phyloP scores from a whole-genome alignment of 805 yeast genomes.

The Saccharomycopsis fodiens region DNA sequence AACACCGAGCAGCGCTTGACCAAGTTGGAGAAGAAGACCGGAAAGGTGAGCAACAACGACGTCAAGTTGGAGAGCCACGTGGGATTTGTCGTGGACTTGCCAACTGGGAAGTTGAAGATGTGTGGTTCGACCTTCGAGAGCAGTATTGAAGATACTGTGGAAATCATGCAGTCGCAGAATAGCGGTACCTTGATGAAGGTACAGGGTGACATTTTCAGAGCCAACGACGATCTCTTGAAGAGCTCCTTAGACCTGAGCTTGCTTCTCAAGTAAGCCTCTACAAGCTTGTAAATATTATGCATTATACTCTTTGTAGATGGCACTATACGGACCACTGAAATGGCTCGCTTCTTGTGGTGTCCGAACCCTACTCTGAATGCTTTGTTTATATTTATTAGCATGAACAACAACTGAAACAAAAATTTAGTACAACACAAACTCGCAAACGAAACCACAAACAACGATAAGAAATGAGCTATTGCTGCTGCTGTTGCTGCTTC shows the following conservation, averaged over 20 bases:
- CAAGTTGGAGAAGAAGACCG: slow-evolving; percentile 37
- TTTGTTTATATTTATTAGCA: not conserved
- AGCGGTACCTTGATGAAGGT: slow-evolving; percentile 26
- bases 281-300: not conserved
- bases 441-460: not conserved
- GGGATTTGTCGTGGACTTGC: slow-evolving; percentile 55
- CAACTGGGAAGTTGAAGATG: slow-evolving; percentile 46
- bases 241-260: not conserved
- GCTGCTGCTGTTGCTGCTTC: not conserved
- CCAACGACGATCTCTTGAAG: slow-evolving; percentile 13
- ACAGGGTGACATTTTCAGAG: slow-evolving; percentile 30
- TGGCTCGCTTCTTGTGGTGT: too few species aligned
- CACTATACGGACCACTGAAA: too few species aligned
- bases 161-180: slow-evolving; percentile 24
- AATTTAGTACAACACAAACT: not conserved
- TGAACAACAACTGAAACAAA: not conserved
- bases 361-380: too few species aligned
- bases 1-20: slow-evolving; percentile 55
- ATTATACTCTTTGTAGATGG: too few species aligned
- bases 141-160: slow-evolving; percentile 33
- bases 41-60: slow-evolving; percentile 35
- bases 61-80: slow-evolving; percentile 54
- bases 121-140: slow-evolving; percentile 66
- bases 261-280: not conserved
- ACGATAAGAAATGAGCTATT: not conserved